Evolutionary conservation across 208 protist species (phyloP), one percentile per base, ranked within the genome.

Genomic region (Leptomonas pyrrhocoris): DNA sequence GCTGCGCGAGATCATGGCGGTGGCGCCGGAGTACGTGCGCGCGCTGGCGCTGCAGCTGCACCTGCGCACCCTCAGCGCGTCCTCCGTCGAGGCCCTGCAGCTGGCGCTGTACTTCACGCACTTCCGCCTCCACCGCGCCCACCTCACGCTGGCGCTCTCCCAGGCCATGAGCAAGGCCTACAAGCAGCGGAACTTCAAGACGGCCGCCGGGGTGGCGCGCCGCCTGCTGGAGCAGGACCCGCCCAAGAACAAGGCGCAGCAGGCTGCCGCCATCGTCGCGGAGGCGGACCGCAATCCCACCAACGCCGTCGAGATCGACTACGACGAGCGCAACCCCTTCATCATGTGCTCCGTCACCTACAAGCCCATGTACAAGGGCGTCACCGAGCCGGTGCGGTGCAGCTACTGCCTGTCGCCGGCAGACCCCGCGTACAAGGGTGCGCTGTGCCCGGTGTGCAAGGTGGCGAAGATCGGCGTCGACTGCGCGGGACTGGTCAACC

Each of bases 71-170:
- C 34, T 89, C n/a, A 81, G 82, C 25, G 69, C 76, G 9, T 66
- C 76, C 56, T 83, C 76, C 5, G 60, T 57, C 19, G 78, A 94
- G 51, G 71, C 84, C 21, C 79, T 90, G 11, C 96, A 98, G 81
- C 80, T 99, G n/a, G 92, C 98, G 0, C 88, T 98, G 34, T 99
- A 99, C 77, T 98, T 99, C 68, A 99, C 98, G 27, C 94, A 99
- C 89, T 99, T 96, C 73, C 93, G 98, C 38, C 81, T 99, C 18
- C 87, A 98, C 66, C 77, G 89, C 9, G 61, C 81, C 3, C 98
- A 99, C 77, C 67, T 98, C 34, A 89, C 85, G 12, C 81, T 99
- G 23, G 77, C 82, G 36, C 81, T 99, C 3, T 84, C 95, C 15
- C 95, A 97, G 38, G 97, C 98, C 15, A 98, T 99, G 95, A 96